Evolutionary conservation across 2,329 filamentous ascomycete species (phyloP).

Genomic region (Penicillium sp.): DNA sequence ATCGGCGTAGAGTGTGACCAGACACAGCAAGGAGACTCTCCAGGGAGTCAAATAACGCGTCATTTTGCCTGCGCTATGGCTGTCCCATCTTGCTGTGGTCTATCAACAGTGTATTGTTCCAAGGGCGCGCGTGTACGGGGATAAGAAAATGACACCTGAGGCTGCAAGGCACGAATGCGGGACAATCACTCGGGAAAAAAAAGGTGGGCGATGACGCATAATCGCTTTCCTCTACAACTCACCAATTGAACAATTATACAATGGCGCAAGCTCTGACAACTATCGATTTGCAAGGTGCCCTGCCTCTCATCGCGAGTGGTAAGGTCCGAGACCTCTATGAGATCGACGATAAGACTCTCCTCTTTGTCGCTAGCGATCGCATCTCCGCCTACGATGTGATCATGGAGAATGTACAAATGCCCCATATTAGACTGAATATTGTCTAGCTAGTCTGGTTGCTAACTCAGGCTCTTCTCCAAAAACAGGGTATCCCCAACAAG

Average conservation of each 20-base stretch:
- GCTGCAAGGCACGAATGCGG: slow-evolving; percentile 15
- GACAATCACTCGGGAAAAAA: slow-evolving; percentile 24
- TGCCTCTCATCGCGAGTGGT: slow-evolving; percentile 57
- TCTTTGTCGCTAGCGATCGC: slow-evolving; percentile 84
- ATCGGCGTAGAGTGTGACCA: slow-evolving; percentile 79
- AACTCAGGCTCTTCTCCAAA: slow-evolving; percentile 10
- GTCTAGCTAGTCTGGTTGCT: slow-evolving; percentile 15
- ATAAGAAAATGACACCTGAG: slow-evolving; percentile 22
- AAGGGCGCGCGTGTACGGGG: slow-evolving; percentile 13
- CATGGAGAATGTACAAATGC: slow-evolving; percentile 67
- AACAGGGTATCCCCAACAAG: slow-evolving; percentile 65
- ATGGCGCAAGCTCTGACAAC: slow-evolving; percentile 43
- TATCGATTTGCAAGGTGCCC: slow-evolving; percentile 44
- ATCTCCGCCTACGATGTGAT: slow-evolving; percentile 96
- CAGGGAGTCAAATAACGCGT: slow-evolving; percentile 83
- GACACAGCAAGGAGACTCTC: slow-evolving; percentile 76
- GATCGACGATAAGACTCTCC: slow-evolving; percentile 67
- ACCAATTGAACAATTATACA: slow-evolving; percentile 15
- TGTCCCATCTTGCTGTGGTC: slow-evolving; percentile 15
- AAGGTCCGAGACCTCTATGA: slow-evolving; percentile 83
- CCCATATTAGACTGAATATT: slow-evolving; percentile 26
- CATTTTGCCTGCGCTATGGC: slow-evolving; percentile 50
- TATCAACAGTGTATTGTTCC: slow-evolving; percentile 4
- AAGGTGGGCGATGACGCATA: slow-evolving; percentile 23
- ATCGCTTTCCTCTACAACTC: slow-evolving; percentile 1